A percentile compares a stretch with the other conserved stretches of the same genome.
These are phyloP conservation scores for Fraxinus albicans DNA, from an alignment of 305 asterid genomes.

Conservation along the genomic window DNA sequence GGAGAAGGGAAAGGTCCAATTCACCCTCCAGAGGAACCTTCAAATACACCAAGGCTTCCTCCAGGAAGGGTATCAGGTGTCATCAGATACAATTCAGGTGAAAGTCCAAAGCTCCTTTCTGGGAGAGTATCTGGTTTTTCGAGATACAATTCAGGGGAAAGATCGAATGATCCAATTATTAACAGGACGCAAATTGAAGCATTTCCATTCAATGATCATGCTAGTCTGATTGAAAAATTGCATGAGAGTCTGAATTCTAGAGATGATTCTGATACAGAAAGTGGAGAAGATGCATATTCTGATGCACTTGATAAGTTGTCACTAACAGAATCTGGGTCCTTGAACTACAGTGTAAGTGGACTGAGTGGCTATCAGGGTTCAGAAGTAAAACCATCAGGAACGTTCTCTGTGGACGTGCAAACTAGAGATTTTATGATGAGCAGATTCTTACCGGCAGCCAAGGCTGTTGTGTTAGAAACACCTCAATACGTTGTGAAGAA, in stretches of 20 bases:
- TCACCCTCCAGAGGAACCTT: conserved; percentile 42
- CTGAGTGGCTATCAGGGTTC: conserved; percentile 54
- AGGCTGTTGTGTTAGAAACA: conserved; percentile 74
- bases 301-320: conserved; percentile 63
- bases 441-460: conserved; percentile 88
- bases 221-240: conserved; percentile 66
- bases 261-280: conserved; percentile 55
- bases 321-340: conserved; percentile 49
- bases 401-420: conserved; percentile 53
- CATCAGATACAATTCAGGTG: conserved; percentile 42
- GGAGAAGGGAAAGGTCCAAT: conserved; percentile 33
- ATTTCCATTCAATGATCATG: conserved; percentile 59
- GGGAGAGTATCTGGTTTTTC: conserved; percentile 48
- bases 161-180: conserved; percentile 39
- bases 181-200: conserved; percentile 47
- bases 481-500: conserved; percentile 59
- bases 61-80: conserved; percentile 40
- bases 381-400: conserved; percentile 53
- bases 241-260: conserved; percentile 56
- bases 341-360: conserved; percentile 67
- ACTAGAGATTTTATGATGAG: conserved; percentile 86
- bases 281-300: conserved; percentile 54
- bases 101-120: conserved; percentile 42
- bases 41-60: conserved; percentile 61
- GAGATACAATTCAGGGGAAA: conserved; percentile 53